Base-by-base conservation (phyloP, 352 stramenopile genomes). In the Thalassiosira ordinaria region DNA sequence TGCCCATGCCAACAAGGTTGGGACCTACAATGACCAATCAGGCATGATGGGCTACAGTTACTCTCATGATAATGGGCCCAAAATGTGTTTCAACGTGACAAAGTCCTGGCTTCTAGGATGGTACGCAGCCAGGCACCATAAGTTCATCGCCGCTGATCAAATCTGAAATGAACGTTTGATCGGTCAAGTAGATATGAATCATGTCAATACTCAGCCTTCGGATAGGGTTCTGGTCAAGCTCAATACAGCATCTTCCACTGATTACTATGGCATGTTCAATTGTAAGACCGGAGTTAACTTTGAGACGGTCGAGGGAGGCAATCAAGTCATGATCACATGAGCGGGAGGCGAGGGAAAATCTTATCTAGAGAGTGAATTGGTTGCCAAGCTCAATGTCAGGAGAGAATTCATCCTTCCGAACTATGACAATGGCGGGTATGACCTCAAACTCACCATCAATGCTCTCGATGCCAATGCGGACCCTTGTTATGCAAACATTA, bases 81-180 rank as follows among this genome's bases (percentile, higher is more conserved):
- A n/a, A 2, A 84, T 82, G 74, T 91, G 84, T 22, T 91, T 87
- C 69, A 91, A 91, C 39, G 39, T 53, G 14, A 74, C 84, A 11
- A 87, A 91, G 29, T 76, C 18, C 18, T 89, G 55, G 59, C 81
- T 87, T 29, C 59, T 82, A 20, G 71, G 72, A 46, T 91, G 85
- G 81, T 89, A 82, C 31, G n/a, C n/a, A 27, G 27, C 7, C 37
- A 72, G 24, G 75, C 70, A 11, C 29, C 2, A 51, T 0, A 57
- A 16, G 6, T 46, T 80, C 41, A 69, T 52, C n/a, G 41, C 61
- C 37, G 53, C 37, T 20, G 22, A 16, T n/a, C 6, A 27, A n/a
- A n/a, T n/a, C 0, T n/a, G 7, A 31, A 44, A 4, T 20, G 16
- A 55, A 24, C 72, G 69, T 27, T 80, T 77, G 5, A 52, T 74